Evolutionary conservation across 2,329 filamentous ascomycete species (phyloP), one percentile per base, ranked within the genome.

Genomic region (Aspergillus aculeatus): DNA sequence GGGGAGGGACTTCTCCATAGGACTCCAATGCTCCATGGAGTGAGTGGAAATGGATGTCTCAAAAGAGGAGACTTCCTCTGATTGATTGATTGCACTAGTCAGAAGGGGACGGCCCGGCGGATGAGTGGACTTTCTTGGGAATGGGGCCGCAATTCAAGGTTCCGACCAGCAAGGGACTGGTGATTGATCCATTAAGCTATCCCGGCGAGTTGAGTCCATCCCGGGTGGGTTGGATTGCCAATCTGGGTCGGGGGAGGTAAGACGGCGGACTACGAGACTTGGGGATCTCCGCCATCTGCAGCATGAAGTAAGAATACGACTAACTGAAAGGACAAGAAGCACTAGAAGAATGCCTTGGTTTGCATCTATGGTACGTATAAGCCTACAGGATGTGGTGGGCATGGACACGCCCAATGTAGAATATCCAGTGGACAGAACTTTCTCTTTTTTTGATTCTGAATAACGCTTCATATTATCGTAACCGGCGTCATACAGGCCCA

Each of bases 401-500:
- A 48, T 26, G 24, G 16, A 54, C 38, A 48, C 2, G 10, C 32
- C 16, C 24, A 32, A 16, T 32, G 11, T 32, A 6, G 6, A 19
- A 41, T 16, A 31, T 23, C 26, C 26, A n/a, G 53, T 47, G 58
- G 65, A 64, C 63, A 65, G 65, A 49, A 59, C 60, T 65, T 65
- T 59, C 56, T 59, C 51, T 57, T 64, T 63, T 64, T 65, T 62
- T 52, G 47, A 50, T 62, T 51, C 49, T 53, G 50, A 41, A 56
- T 60, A 63, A 62, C 61, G 62, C 62, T 64, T 64, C 64, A 61
- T 61, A 62, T 64, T 62, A 56, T 68, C 58, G 62, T 66, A 67
- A 65, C 65, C 65, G 69, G 68, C 67, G 70, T 70, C 70, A 70
- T 73, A 70, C 66, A 74, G 68, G 68, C 63, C 69, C 68, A 69